Conservation (phyloP, 2,329 filamentous ascomycete genomes). For the Colletotrichum costaricense region DNA sequence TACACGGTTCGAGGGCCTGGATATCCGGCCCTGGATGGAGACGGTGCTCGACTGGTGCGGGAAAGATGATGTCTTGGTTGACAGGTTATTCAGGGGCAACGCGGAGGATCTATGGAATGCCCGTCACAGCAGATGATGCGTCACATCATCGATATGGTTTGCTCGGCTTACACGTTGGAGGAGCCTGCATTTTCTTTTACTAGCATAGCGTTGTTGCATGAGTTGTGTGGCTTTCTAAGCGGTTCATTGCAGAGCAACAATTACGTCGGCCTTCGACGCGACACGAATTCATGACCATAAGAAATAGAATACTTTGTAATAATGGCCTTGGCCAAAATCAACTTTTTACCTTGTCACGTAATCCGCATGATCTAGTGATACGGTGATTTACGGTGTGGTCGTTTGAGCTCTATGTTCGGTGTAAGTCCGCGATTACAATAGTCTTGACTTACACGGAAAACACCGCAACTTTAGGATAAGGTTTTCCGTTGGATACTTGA, state of each 20-base stretch:
- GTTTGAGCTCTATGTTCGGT: neutral
- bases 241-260: neutral
- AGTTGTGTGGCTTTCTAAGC: neutral
- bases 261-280: constrained; percentile 6
- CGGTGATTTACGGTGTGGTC: neutral
- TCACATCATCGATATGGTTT: neutral
- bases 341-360: neutral
- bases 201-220: constrained; percentile 18
- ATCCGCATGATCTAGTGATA: neutral
- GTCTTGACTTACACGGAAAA: neutral
- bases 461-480: neutral
- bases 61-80: constrained; percentile 53
- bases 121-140: constrained; percentile 3
- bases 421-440: neutral
- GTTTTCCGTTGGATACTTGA: neutral
- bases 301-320: neutral
- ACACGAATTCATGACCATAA: constrained; percentile 23
- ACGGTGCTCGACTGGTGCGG: constrained; percentile 64
- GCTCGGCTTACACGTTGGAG: neutral
- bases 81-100: constrained; percentile 66
- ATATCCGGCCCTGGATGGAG: constrained; percentile 66
- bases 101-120: constrained; percentile 60
- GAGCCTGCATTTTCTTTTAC: neutral
- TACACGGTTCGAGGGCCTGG: constrained; percentile 67
- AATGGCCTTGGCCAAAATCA: neutral